These are phyloP conservation scores for Fragilariopsis cylindrus DNA, from an alignment of 108 stramenopile species.

Conservation along the genomic window DNA sequence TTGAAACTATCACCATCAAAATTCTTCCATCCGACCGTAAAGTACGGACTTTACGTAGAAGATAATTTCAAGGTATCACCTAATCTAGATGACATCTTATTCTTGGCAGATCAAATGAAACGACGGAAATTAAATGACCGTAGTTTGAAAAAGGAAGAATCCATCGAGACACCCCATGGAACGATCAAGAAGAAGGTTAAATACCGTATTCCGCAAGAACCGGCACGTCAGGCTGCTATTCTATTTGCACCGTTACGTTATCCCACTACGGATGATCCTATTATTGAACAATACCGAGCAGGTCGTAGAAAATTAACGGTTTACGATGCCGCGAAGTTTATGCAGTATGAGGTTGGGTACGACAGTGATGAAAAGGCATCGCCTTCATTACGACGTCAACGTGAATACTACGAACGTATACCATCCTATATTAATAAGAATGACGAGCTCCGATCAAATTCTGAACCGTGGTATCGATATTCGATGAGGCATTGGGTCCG, in stretches of 20 bases:
- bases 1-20: constrained; percentile 73
- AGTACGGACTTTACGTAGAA: constrained; percentile 66
- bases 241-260: constrained; percentile 32
- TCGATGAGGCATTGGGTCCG: constrained; percentile 71
- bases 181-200: constrained; percentile 36
- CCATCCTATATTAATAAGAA: constrained; percentile 57
- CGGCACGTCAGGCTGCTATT: constrained; percentile 61
- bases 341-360: constrained; percentile 62
- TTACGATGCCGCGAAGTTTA: constrained; percentile 54
- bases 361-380: constrained; percentile 38
- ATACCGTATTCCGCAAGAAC: constrained; percentile 64
- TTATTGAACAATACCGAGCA: constrained; percentile 16
- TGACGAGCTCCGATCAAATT: constrained; percentile 42
- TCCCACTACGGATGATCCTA: constrained; percentile 26
- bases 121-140: constrained; percentile 40
- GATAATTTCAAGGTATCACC: constrained; percentile 64
- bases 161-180: constrained; percentile 16
- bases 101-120: constrained; percentile 58
- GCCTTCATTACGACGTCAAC: constrained; percentile 43
- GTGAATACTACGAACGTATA: constrained; percentile 71
- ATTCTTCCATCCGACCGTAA: constrained; percentile 55
- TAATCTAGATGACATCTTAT: constrained; percentile 60
- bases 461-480: constrained; percentile 54
- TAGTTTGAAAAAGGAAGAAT: constrained; percentile 38
- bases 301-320: constrained; percentile 43